Conservation (phyloP, 225 moss, liverwort and hornwort genomes). For the Thuidium tamariscinum region DNA sequence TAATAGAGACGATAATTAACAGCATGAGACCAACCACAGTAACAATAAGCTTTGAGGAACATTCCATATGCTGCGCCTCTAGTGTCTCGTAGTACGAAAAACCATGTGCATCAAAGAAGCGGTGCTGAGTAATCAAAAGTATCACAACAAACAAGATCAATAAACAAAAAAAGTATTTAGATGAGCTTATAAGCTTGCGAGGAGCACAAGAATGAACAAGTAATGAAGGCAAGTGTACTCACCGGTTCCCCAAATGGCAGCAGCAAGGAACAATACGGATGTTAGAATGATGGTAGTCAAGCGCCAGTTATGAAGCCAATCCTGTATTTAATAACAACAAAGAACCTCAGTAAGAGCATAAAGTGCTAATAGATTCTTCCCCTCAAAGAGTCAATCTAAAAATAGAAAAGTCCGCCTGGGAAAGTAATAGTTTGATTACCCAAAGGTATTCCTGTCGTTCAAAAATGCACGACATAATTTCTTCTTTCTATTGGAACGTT, state of each 20-base stretch:
- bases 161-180: background rate
- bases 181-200: background rate
- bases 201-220: background rate
- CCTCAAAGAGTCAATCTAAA: background rate
- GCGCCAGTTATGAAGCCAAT: constrained; percentile 74
- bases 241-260: constrained; percentile 71
- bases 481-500: background rate
- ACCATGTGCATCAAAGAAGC: background rate
- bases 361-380: background rate
- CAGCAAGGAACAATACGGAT: constrained; percentile 55
- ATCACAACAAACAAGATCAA: background rate
- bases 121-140: background rate
- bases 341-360: background rate
- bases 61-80: constrained; percentile 6
- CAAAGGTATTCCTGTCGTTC: background rate
- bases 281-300: constrained; percentile 60
- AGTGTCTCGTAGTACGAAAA: background rate
- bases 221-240: background rate
- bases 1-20: background rate
- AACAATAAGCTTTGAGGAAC: background rate
- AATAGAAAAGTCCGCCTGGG: background rate
- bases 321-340: constrained; percentile 22
- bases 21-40: constrained; percentile 1
- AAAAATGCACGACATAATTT: background rate
- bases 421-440: background rate